Evolutionary conservation across 768 basidiomycete species (phyloP).

Genomic region (Rhodocollybia butyracea): DNA sequence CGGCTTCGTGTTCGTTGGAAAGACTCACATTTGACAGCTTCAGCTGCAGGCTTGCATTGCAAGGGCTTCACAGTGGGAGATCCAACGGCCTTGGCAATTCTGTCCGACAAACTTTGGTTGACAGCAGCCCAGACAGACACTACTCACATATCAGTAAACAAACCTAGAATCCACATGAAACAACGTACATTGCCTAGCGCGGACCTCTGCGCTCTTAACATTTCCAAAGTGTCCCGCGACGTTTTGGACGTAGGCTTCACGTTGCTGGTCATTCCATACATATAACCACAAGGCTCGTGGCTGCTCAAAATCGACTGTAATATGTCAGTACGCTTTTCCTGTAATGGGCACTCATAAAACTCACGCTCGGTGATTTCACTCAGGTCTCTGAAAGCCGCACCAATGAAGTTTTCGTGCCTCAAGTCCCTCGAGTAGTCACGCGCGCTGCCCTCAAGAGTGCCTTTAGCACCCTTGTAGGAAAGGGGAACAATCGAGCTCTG

Average conservation of each 20-base stretch:
- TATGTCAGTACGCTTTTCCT: too few relatives aligned
- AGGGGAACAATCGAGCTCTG: slow-evolving; percentile 75
- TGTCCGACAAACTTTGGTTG: slow-evolving; percentile 68
- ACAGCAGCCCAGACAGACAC: slow-evolving; percentile 81
- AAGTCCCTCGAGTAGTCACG: slow-evolving; percentile 37
- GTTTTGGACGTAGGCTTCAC: slow-evolving; percentile 64
- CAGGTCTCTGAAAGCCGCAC: slow-evolving; percentile 64
- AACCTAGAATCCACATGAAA: too few relatives aligned
- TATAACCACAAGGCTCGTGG: slow-evolving; percentile 66
- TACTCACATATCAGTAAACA: slow-evolving; percentile 17
- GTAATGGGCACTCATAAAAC: too few relatives aligned
- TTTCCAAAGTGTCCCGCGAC: slow-evolving; percentile 57
- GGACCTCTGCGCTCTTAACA: slow-evolving; percentile 61
- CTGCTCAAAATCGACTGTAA: slow-evolving; percentile 79
- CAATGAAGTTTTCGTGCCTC: slow-evolving; percentile 75
- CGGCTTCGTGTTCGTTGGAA: too few relatives aligned
- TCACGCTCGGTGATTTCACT: slow-evolving; percentile 77
- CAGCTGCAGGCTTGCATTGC: slow-evolving; percentile 53
- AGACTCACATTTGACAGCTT: slow-evolving; percentile 53
- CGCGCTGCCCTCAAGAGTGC: slow-evolving; percentile 37
- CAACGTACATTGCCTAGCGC: slow-evolving; percentile 62
- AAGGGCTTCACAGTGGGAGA: slow-evolving; percentile 57
- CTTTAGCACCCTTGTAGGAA: slow-evolving; percentile 50
- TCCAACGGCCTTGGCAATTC: slow-evolving; percentile 75
- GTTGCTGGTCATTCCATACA: slow-evolving; percentile 62